Evolutionary conservation across 495 filamentous ascomycete species (phyloP).

Genomic region (Letharia columbiana): DNA sequence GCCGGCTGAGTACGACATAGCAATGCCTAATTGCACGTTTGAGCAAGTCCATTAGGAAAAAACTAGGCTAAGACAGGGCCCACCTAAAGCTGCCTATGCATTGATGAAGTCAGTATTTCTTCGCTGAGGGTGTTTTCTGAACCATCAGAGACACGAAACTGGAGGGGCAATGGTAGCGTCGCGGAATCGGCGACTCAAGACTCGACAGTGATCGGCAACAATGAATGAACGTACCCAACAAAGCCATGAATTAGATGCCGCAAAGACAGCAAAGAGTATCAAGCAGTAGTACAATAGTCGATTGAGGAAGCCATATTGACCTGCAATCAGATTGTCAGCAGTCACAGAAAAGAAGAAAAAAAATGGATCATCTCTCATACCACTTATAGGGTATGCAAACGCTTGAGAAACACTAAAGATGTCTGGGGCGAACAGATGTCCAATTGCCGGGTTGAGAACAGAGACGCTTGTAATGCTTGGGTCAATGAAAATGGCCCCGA

Average conservation of each 20-base stretch:
- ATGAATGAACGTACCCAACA: background rate
- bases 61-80: background rate
- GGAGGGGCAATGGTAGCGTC: background rate
- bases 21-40: background rate
- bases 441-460: background rate
- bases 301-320: slow-evolving; percentile 13
- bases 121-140: background rate
- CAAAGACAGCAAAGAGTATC: background rate
- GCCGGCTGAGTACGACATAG: slow-evolving; percentile 4
- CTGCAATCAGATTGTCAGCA: background rate
- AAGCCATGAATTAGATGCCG: background rate
- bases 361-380: background rate
- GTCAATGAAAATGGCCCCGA: background rate
- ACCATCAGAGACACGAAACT: background rate
- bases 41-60: background rate
- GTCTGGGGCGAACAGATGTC: background rate
- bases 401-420: background rate
- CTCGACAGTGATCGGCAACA: background rate
- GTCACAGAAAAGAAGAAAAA: background rate
- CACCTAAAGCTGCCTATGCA: background rate
- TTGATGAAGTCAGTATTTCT: background rate
- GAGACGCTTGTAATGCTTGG: background rate
- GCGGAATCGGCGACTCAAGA: background rate
- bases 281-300: slow-evolving; percentile 6
- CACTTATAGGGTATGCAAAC: slow-evolving; percentile 6